These are phyloP conservation scores for Penicillium cosmopolitanum DNA, from an alignment of 495 filamentous ascomycete species.

Conservation along the genomic window DNA sequence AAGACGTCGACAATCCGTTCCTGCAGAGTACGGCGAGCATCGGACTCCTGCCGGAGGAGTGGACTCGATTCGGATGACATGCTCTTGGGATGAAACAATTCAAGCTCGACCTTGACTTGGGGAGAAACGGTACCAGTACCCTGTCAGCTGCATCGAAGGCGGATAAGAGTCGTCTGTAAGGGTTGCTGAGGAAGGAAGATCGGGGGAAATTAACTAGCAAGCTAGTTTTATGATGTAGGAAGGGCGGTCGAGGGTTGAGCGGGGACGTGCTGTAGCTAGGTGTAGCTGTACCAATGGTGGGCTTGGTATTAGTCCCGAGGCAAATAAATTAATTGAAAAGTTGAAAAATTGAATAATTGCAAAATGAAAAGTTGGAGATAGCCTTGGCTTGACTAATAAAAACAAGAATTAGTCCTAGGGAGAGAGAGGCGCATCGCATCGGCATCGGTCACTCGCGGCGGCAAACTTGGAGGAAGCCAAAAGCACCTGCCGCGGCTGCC, in stretches of 20 bases:
- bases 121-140: background rate
- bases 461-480: too few relatives aligned
- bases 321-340: too few relatives aligned
- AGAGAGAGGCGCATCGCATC: background rate
- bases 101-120: background rate
- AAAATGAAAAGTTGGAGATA: too few relatives aligned
- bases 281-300: background rate
- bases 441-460: too few relatives aligned
- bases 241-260: constrained; percentile 29
- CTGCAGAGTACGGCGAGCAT: constrained; percentile 36
- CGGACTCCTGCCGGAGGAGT: constrained; percentile 25
- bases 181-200: background rate
- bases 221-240: constrained; percentile 15
- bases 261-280: background rate
- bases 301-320: too few relatives aligned
- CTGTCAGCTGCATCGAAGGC: constrained; percentile 9
- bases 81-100: constrained; percentile 5
- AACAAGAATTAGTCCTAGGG: too few relatives aligned
- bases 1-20: constrained; percentile 44
- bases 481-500: background rate
- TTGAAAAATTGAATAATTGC: too few relatives aligned
- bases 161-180: background rate
- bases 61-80: constrained; percentile 37
- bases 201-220: background rate
- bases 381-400: too few relatives aligned